Base-by-base conservation (phyloP, 116 monocot genomes). In the Trichopus zeylanicus region DNA sequence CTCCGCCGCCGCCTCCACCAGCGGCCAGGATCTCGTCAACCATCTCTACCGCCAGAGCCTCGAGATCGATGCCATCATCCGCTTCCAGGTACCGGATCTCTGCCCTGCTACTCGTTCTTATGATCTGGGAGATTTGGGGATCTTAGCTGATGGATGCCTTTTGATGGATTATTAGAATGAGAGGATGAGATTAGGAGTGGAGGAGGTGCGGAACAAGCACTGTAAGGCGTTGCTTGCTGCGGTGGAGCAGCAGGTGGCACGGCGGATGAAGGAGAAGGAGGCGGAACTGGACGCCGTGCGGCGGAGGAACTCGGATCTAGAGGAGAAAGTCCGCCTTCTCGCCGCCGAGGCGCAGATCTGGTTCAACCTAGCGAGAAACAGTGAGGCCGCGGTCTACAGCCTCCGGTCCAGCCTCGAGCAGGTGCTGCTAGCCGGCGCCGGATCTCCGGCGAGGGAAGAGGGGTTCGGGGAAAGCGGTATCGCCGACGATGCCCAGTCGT, bases 271-370 rank as follows among this genome's bases (percentile, higher is more conserved):
- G 12, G 82, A 74, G 48, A 85, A 82, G 61, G 79, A 88, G 11
- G 26, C 56, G 13, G 81, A 84, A 61, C 53, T 88, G 5, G 69
- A 77, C 52, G 33, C 20, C 34, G 74, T 62, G 1, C 61, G 20
- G 26, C 24, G 67, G 13, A 55, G 58, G 46, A 84, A 77, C 59
- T 39, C 52, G 0, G 85, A 88, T 67, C 65, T 93, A 22, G 82
- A 93, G 63, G 81, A 79, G 65, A 76, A 46, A 57, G 25, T 85
- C 1, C 26, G 42, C 26, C 81, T 72, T 53, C 31, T 79, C 28
- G 38, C 52, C 23, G 70, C 77, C 1, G 85, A 88, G 79, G 80
- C 42, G 26, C 77, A 93, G 61, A 54, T 77, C 60, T 85, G 84
- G 88, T 73, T 82, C 71, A 65, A 59, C 51, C 67, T 68, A 10